These are phyloP conservation scores for Hymenoscyphus occultus DNA, from an alignment of 2,329 filamentous ascomycete genomes.

Conservation along the genomic window DNA sequence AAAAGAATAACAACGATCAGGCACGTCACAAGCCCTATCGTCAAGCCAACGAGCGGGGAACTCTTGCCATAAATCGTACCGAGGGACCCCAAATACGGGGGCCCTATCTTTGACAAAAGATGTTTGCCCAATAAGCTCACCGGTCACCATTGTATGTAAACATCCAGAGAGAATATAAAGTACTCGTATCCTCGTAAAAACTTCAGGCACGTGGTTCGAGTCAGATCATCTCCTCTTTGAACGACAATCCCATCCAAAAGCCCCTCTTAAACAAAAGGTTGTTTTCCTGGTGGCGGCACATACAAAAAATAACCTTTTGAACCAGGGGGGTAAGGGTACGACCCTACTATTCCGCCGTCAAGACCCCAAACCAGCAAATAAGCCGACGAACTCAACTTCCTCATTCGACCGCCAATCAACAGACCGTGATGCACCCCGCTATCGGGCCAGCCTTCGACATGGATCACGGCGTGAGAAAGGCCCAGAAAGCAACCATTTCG, in stretches of 20 bases:
- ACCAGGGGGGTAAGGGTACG: too few species aligned
- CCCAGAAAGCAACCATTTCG: not conserved
- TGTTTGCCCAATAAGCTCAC: not conserved
- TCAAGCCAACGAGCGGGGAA: not conserved
- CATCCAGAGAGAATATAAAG: not conserved
- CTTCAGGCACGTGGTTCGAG: not conserved
- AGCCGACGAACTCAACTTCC: not conserved
- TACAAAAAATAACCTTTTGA: too few species aligned
- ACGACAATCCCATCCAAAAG: not conserved
- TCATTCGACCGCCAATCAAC: not conserved
- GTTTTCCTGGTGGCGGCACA: too few species aligned
- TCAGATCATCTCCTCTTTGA: not conserved
- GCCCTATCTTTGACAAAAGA: not conserved
- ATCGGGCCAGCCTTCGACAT: not conserved
- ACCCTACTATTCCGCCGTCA: not conserved
- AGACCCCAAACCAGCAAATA: not conserved
- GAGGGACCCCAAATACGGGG: not conserved
- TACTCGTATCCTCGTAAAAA: not conserved
- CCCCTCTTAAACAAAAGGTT: too few species aligned
- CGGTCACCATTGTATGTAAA: not conserved
- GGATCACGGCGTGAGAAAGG: too few species aligned
- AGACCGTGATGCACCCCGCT: not conserved
- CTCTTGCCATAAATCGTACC: not conserved
- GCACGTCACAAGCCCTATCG: not conserved
- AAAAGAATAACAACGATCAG: not conserved